Conservation (phyloP, 495 filamentous ascomycete species). For the Aspergillus homomorphus region DNA sequence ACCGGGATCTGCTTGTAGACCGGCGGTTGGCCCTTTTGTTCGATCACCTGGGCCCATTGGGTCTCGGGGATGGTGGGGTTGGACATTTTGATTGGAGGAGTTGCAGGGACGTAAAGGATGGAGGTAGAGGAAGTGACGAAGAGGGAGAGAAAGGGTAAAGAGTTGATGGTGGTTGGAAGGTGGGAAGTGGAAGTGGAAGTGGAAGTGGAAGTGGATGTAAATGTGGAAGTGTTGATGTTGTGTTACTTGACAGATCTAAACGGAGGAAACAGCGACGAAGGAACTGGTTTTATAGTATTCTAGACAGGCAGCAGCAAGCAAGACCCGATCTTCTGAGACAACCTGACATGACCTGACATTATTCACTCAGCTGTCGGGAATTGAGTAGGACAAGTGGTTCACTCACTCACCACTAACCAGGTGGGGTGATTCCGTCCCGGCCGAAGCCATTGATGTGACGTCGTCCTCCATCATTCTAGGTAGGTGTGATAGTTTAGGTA, state of each 20-base stretch:
- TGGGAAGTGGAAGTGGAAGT: background rate
- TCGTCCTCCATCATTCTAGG: too few relatives aligned
- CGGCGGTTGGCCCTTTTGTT: constrained; percentile 69
- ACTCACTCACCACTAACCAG: background rate
- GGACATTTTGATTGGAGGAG: background rate
- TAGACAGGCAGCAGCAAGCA: background rate
- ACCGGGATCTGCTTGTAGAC: constrained; percentile 83
- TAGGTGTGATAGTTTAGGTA: too few relatives aligned
- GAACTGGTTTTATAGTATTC: background rate
- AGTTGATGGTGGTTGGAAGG: background rate
- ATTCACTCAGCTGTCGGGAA: too few relatives aligned
- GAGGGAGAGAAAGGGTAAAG: background rate
- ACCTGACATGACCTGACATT: too few relatives aligned
- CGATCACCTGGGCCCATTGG: constrained; percentile 86
- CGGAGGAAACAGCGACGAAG: background rate
- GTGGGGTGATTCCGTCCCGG: background rate
- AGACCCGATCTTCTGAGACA: background rate
- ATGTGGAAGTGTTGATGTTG: background rate
- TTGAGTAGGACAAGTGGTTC: too few relatives aligned
- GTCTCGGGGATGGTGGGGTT: constrained; percentile 58
- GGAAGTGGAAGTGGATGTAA: background rate
- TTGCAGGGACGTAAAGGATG: background rate
- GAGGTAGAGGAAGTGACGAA: background rate
- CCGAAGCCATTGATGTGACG: background rate
- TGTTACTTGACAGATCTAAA: background rate